Evolutionary conservation across 1,139 yeast genomes (phyloP).

Genomic region (Eremothecium cymbalariae): DNA sequence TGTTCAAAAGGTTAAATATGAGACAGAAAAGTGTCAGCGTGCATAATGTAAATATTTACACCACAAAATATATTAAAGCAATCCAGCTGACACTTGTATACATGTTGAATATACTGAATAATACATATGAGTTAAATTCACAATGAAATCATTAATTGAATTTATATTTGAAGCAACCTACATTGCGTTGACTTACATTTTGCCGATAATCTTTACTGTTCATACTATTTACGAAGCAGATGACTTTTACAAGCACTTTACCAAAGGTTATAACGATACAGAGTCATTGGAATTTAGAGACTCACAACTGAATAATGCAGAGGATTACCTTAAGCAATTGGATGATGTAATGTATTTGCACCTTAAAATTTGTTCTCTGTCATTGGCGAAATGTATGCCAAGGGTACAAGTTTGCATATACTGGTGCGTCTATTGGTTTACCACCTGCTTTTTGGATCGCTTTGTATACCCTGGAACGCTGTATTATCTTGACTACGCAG

Average conservation of each 20-base stretch:
- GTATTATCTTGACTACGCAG: neutral
- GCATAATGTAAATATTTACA: no score
- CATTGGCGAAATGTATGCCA: conserved; percentile 4
- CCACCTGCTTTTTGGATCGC: conserved; percentile 2
- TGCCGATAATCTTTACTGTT: conserved; percentile 7
- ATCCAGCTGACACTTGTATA: no score
- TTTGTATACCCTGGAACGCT: neutral
- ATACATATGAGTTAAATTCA: neutral
- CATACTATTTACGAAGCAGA: conserved; percentile 6
- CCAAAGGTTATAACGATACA: conserved; percentile 5
- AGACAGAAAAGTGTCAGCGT: conserved; percentile 5
- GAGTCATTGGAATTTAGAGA: conserved; percentile 5
- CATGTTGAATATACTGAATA: no score
- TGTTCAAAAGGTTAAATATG: no score
- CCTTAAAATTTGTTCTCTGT: conserved; percentile 2
- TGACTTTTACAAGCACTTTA: conserved; percentile 4
- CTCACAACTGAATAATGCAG: neutral
- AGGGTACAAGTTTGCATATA: conserved; percentile 6
- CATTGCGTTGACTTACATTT: conserved; percentile 1
- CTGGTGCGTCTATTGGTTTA: conserved; percentile 10
- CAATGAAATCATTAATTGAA: neutral
- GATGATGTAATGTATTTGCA: conserved; percentile 5
- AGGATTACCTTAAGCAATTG: conserved; percentile 4
- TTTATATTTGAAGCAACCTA: neutral
- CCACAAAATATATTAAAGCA: no score